Percentiles rank a stretch among this genome's conserved stretches.
Conservation (phyloP, 164 flowering plant genomes). For the Vitis cinerea region DNA sequence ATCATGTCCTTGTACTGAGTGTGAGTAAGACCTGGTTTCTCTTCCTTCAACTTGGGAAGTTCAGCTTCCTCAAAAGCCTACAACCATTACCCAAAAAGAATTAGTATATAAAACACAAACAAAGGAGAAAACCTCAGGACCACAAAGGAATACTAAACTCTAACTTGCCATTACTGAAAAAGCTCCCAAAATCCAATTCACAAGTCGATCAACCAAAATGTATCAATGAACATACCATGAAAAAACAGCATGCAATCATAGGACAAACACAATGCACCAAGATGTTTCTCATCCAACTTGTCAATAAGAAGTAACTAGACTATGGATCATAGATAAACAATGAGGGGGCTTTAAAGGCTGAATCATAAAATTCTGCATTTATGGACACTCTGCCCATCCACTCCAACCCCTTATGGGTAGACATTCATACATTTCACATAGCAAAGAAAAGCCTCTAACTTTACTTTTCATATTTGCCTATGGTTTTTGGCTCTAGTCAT, state of each 20-base stretch:
- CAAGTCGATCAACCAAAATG: not conserved
- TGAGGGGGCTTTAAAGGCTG: too few relatives aligned
- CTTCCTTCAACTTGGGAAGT: conserved; percentile 81
- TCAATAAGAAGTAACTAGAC: not conserved
- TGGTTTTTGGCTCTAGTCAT: too few relatives aligned
- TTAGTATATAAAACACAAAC: not conserved
- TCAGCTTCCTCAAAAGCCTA: conserved; percentile 98
- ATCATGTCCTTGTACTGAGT: conserved; percentile 96
- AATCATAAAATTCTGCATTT: too few relatives aligned
- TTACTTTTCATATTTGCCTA: too few relatives aligned
- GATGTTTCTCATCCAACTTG: not conserved
- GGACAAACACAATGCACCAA: not conserved
- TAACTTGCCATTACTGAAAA: not conserved
- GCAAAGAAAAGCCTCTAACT: too few relatives aligned
- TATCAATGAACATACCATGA: not conserved
- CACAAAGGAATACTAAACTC: not conserved
- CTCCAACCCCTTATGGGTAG: too few relatives aligned
- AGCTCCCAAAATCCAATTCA: not conserved
- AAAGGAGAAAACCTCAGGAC: not conserved
- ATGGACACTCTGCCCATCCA: too few relatives aligned
- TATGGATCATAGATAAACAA: too few relatives aligned
- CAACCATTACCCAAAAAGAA: not conserved
- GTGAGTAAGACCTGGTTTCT: conserved; percentile 98
- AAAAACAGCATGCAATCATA: not conserved
- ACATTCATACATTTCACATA: too few relatives aligned